Evolutionary conservation across 179 eudicot genomes (phyloP), one percentile per base, ranked within the genome.

Genomic region (Spinacia oleracea): DNA sequence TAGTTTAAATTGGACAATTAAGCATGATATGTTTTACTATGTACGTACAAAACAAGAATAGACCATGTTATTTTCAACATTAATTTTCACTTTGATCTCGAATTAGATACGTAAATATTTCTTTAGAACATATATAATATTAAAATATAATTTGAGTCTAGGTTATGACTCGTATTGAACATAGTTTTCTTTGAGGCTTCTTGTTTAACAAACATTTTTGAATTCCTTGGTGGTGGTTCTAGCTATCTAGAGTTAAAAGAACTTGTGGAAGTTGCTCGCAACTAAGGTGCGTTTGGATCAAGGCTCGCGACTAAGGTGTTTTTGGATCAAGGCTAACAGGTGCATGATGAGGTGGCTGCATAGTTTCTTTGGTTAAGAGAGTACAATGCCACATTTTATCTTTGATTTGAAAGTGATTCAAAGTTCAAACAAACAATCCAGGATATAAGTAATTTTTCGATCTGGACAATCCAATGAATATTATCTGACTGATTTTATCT

Each of bases 331-430:
- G 99, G 88, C 96, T 96, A 59, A 96, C 99, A 1, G 98, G 99
- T 83, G 99, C 98, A 58, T 97, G 99, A 83, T 96, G 99, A 98
- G 99, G 98, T 78, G 99, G 99, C 25, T 96, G 98, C 84, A 89
- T 90, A 5, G 99, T 96, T 76, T 90, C 97, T 70, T 87, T 96
- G 79, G 98, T 96, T 34, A 89, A 89, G 98, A 96, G 82, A 89
- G 87, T 55, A 76, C 81, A 27, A 98, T 91, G 58, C 96, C 97
- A 23, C 90, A 92, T 45, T 96, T 96, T 60, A 96, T 96, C 76
- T 93, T 92, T 64, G 91, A 93, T 78, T 82, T 96, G 73, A 93
- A 91, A 96, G 98, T 91, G n/a, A n/a, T n/a, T n/a, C n/a, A n/a
- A 74, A 75, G 82, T 75, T 51, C 29, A 27, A n/a, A 38, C 38